These are phyloP conservation scores for Antitrichia curtipendula DNA, from an alignment of 225 moss, liverwort and hornwort genomes.

Conservation along the genomic window DNA sequence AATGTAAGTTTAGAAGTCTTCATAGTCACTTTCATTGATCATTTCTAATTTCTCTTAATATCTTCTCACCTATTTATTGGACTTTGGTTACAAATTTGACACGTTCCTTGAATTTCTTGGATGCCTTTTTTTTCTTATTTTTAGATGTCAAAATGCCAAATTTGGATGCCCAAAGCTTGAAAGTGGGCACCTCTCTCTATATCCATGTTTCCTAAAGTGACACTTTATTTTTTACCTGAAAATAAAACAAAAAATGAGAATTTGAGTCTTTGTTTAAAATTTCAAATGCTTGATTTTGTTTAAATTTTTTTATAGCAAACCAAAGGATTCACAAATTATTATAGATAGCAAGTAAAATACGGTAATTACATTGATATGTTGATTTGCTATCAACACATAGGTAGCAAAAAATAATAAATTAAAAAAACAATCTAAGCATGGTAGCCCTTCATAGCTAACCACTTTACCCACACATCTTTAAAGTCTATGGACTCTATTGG, in stretches of 20 bases:
- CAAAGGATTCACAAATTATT: neutral
- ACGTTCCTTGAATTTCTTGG: neutral
- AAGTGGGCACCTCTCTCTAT: neutral
- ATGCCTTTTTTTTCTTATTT: neutral
- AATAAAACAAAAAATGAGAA: neutral
- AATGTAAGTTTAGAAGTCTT: too few relatives aligned
- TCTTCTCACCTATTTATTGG: too few relatives aligned
- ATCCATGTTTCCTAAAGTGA: neutral
- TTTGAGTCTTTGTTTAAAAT: neutral
- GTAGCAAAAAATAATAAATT: neutral
- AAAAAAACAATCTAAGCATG: neutral
- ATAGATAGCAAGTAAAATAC: neutral
- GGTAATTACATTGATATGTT: neutral
- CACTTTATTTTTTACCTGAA: accelerated
- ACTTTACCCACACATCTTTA: neutral
- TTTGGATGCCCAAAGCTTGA: neutral
- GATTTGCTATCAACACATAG: neutral
- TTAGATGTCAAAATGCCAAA: neutral
- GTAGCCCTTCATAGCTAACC: neutral
- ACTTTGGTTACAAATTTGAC: neutral
- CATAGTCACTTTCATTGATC: too few relatives aligned
- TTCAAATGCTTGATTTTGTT: neutral
- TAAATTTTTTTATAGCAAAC: neutral
- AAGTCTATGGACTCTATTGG: neutral
- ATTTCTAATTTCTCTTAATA: too few relatives aligned